Conservation (phyloP, 352 stramenopile species). For the Phytophthora tentaculata region DNA sequence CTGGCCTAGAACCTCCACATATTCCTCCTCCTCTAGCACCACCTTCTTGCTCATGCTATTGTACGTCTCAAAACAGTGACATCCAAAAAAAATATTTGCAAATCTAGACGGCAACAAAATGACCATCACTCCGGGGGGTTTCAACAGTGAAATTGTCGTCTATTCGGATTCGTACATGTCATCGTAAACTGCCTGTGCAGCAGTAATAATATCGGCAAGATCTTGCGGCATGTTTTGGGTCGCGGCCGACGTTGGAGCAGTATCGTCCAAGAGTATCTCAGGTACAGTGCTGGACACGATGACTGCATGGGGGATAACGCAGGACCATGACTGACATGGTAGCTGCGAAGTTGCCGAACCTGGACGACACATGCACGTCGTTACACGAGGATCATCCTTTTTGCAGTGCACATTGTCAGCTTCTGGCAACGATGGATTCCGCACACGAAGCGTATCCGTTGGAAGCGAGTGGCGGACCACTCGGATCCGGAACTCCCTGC, state of each 20-base stretch:
- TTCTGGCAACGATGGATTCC: constrained; percentile 30
- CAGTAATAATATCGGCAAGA: constrained; percentile 45
- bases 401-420: constrained; percentile 33
- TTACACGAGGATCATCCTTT: constrained; percentile 47
- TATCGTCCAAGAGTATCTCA: constrained; percentile 34
- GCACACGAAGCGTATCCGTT: constrained; percentile 28
- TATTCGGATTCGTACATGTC: constrained; percentile 34
- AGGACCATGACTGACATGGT: constrained; percentile 64
- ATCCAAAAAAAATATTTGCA: constrained; percentile 21
- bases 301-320: constrained; percentile 60
- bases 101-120: constrained; percentile 10
- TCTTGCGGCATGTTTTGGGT: constrained; percentile 40
- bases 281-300: constrained; percentile 44
- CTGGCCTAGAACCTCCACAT: constrained; percentile 70
- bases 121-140: constrained; percentile 9
- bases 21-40: constrained; percentile 84
- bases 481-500: constrained; percentile 48
- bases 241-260: constrained; percentile 18
- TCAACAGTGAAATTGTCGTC: constrained; percentile 5
- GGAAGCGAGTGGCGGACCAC: constrained; percentile 40
- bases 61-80: not conserved
- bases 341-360: constrained; percentile 23
- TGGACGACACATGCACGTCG: constrained; percentile 46
- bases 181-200: constrained; percentile 48
- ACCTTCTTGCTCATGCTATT: constrained; percentile 46